Base-by-base conservation (phyloP, 169 alveolate genomes). In the Eimeria necatrix region DNA sequence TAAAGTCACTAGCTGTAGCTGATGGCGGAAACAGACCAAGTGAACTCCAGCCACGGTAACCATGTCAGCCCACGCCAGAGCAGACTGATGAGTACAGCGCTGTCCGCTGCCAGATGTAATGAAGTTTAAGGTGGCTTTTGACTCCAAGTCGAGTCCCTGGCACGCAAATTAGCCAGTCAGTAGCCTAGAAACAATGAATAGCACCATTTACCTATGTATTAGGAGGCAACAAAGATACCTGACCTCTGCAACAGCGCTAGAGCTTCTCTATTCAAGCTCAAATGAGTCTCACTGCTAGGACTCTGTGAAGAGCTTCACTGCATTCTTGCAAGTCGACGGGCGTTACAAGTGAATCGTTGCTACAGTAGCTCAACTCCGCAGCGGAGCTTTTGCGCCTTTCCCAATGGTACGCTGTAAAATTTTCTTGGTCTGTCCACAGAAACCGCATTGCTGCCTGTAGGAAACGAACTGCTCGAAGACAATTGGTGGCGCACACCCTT, bases 61-160 rank as follows among this genome's bases (percentile, higher is more conserved):
- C 93, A 85, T 85, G 46, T 85, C 93, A 85, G 93, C 93, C 93
- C 93, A 85, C n/a, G 70, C 93, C 60, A 85, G 16, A 60, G 93
- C 93, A 85, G 93, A 85, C 53, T 85, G 93, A 18, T 85, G 93
- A 61, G 70, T 32, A 3, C 70, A 22, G 22, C 51, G 20, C 81
- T 41, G 0, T 4, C 51, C 53, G 46, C 49, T 61, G 81, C 59
- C 81, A n/a, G 70, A n/a, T 41, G 76, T 61, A 61, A 85, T 52
- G 46, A 85, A 85, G 41, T 59, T 46, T 52, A 85, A 60, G 3
- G 49, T 10, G 60, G 81, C 81, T 48, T 61, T 85, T 85, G 93
- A 70, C 12, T 85, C 93, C 81, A 85, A 49, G n/a, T 85, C 81
- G 46, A 61, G 81, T 20, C 93, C 81, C 93, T 85, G 93, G 74